These are phyloP conservation scores for Lentinula sp. DNA, from an alignment of 768 basidiomycete species.

Conservation along the genomic window DNA sequence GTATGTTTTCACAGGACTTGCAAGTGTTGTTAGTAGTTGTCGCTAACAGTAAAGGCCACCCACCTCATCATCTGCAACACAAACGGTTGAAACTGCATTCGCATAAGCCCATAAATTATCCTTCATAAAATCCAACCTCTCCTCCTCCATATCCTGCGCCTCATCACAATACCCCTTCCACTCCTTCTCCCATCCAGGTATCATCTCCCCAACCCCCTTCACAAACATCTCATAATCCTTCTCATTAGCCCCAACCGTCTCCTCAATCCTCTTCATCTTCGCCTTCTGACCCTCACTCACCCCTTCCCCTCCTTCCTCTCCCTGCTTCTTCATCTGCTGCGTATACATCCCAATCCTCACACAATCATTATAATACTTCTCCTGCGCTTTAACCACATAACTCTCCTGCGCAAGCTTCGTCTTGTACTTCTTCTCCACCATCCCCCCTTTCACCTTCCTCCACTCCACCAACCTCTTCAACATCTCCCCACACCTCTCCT, in stretches of 20 bases:
- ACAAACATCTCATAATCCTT: constrained; percentile 88
- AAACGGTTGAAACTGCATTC: constrained; percentile 90
- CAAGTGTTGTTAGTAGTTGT: no score
- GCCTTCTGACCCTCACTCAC: constrained; percentile 92
- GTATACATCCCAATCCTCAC: constrained; percentile 90
- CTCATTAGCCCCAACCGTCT: constrained; percentile 87
- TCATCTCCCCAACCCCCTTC: constrained; percentile 70
- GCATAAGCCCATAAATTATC: constrained; percentile 95
- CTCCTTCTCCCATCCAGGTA: constrained; percentile 81
- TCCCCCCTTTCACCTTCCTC: constrained; percentile 64
- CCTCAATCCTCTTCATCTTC: constrained; percentile 83
- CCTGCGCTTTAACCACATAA: constrained; percentile 82
- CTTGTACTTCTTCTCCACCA: constrained; percentile 89
- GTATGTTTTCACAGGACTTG: constrained; percentile 67
- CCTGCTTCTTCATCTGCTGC: constrained; percentile 57
- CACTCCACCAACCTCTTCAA: constrained; percentile 60
- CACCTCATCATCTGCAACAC: constrained; percentile 94
- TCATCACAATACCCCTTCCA: constrained; percentile 95
- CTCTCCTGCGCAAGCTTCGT: constrained; percentile 79
- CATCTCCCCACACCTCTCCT: constrained; percentile 58
- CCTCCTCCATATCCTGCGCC: constrained; percentile 94
- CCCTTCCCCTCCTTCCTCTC: neutral
- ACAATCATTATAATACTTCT: constrained; percentile 92
- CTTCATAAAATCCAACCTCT: constrained; percentile 88
- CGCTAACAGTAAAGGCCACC: constrained; percentile 20